phyloP scores from a whole-genome alignment of 2,329 filamentous ascomycete genomes.

The Ophiocordyceps camponoti-saundersi region DNA sequence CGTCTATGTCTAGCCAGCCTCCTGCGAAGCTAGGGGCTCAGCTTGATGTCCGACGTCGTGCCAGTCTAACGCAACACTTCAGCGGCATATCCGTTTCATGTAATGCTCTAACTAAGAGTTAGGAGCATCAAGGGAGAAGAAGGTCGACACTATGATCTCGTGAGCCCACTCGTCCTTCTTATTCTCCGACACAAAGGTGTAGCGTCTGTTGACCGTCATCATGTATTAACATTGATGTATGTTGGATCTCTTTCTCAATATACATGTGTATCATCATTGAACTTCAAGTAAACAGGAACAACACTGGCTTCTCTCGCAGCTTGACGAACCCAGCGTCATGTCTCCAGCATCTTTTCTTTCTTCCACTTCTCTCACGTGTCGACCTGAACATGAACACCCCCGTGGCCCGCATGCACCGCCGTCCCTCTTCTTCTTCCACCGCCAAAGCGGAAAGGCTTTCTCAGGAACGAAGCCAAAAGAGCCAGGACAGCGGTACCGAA shows the following conservation, averaged over 20 bases:
- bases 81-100: not conserved
- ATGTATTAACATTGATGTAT: not conserved
- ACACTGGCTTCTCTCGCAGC: not conserved
- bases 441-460: not conserved
- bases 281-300: not conserved
- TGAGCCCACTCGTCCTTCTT: not conserved
- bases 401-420: not conserved
- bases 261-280: not conserved
- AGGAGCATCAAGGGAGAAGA: not conserved
- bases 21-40: not conserved
- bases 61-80: not conserved
- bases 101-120: not conserved
- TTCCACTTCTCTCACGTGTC: not conserved
- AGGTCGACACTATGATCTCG: not conserved
- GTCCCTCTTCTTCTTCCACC: not conserved
- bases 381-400: not conserved
- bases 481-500: not conserved
- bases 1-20: not conserved
- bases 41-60: not conserved
- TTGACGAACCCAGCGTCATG: not conserved
- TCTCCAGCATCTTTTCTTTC: not conserved
- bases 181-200: too few relatives aligned
- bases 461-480: not conserved
- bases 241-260: not conserved
- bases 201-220: not conserved